phyloP scores from a whole-genome alignment of 352 stramenopile genomes.

The Albugo candida region DNA sequence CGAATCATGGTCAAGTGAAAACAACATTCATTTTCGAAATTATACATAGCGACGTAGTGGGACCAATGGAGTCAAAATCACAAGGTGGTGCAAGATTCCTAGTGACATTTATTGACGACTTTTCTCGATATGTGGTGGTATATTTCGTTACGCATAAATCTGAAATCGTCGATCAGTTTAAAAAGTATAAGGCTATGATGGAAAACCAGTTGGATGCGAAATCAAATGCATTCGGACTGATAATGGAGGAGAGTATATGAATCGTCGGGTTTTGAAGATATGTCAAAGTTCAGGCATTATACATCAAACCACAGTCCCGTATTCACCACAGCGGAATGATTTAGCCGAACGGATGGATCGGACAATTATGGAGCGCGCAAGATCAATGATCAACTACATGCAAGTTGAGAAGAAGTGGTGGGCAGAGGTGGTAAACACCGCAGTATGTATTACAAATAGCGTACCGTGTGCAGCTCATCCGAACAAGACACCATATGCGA shows the following conservation, averaged over 20 bases:
- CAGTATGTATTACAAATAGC: constrained; percentile 6
- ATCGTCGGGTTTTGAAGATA: neutral
- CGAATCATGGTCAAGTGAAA: neutral
- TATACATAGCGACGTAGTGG: neutral
- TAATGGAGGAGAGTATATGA: constrained; percentile 13
- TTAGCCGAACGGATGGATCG: constrained; percentile 4
- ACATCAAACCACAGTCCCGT: constrained; percentile 2
- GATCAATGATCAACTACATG: constrained; percentile 2
- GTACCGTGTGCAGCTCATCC: neutral
- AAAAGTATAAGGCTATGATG: constrained; percentile 2
- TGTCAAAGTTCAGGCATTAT: constrained; percentile 3
- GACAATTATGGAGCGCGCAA: constrained; percentile 3
- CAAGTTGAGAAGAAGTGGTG: constrained; percentile 3
- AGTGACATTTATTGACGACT: constrained; percentile 10
- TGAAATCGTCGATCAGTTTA: constrained; percentile 5
- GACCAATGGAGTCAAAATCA: neutral
- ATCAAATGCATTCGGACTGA: constrained; percentile 14
- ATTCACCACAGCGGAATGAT: constrained; percentile 4
- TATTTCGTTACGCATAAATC: constrained; percentile 13
- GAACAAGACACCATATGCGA: constrained; percentile 2
- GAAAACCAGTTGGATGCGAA: constrained; percentile 8
- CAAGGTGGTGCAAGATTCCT: constrained; percentile 1
- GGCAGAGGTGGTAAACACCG: constrained; percentile 7
- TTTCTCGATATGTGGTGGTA: constrained; percentile 5
- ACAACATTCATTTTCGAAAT: neutral